Evolutionary conservation across 768 basidiomycete genomes (phyloP).

Genomic region (Strobilomyces confusus): DNA sequence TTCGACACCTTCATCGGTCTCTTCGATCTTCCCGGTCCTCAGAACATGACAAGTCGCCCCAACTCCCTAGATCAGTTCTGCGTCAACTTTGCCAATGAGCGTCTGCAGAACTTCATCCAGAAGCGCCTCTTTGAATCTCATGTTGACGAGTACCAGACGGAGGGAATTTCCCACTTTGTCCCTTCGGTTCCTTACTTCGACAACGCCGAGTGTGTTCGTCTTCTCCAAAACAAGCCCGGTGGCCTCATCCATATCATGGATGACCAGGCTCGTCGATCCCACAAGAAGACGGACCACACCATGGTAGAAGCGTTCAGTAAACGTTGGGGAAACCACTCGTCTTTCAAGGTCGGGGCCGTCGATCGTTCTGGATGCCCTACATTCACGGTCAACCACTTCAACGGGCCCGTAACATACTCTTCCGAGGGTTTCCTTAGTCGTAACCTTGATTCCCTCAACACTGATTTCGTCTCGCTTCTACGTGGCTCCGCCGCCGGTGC

Average conservation of each 20-base stretch:
- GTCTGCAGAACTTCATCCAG: too few species aligned
- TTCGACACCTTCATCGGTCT: slow-evolving; percentile 90
- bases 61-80: too few species aligned
- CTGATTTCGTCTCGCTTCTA: slow-evolving; percentile 88
- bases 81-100: too few species aligned
- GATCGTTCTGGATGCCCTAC: slow-evolving; percentile 79
- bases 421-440: slow-evolving; percentile 85
- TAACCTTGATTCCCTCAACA: slow-evolving; percentile 85
- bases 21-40: slow-evolving; percentile 90
- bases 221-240: slow-evolving; percentile 43
- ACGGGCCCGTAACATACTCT: slow-evolving; percentile 88
- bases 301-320: slow-evolving; percentile 96
- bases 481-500: slow-evolving; percentile 47
- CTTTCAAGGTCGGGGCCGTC: slow-evolving; percentile 77
- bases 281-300: slow-evolving; percentile 88
- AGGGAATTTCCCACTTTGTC: slow-evolving; percentile 62
- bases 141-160: too few species aligned
- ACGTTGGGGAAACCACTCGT: slow-evolving; percentile 90
- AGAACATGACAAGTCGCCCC: slow-evolving; percentile 60
- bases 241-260: slow-evolving; percentile 98
- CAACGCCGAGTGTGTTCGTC: slow-evolving; percentile 83
- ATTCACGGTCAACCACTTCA: slow-evolving; percentile 91
- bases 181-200: slow-evolving; percentile 81
- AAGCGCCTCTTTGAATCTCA: too few species aligned
- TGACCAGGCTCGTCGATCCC: slow-evolving; percentile 82